A percentile compares a stretch with the other conserved stretches of the same genome.
Evolutionary conservation across 192 early-diverging fungal genomes (phyloP).

Genomic region (Coemansia sp.): DNA sequence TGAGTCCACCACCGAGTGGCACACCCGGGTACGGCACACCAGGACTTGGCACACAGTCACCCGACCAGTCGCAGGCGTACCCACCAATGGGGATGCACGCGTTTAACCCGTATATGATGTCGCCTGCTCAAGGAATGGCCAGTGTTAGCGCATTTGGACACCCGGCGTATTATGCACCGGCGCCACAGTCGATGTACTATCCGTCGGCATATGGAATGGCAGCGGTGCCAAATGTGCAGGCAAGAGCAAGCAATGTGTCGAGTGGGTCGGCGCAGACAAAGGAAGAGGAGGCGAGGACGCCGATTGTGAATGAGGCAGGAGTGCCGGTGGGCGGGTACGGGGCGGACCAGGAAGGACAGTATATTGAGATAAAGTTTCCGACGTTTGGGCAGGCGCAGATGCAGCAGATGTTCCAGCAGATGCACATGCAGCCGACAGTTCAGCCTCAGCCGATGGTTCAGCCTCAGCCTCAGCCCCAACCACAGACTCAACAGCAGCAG

Average conservation of each 20-base stretch:
- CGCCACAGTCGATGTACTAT: conserved; percentile 33
- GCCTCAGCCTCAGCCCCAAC: conserved; percentile 11
- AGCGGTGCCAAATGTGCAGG: conserved; percentile 9
- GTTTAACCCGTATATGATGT: conserved; percentile 33
- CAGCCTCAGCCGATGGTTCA: conserved; percentile 15
- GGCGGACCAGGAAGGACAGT: conserved; percentile 44
- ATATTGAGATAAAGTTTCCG: conserved; percentile 54
- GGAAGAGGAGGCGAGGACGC: conserved; percentile 16
- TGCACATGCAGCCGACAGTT: conserved; percentile 32
- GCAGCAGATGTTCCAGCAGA: conserved; percentile 54
- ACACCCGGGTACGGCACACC: no score
- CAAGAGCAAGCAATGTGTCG: conserved; percentile 26
- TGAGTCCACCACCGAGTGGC: conserved; percentile 40
- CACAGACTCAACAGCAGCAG: conserved; percentile 8
- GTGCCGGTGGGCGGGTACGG: conserved; percentile 43
- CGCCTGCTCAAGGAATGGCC: conserved; percentile 18
- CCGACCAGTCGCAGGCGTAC: conserved; percentile 28
- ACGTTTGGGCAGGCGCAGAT: conserved; percentile 49
- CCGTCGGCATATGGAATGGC: conserved; percentile 39
- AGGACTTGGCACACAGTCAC: conserved; percentile 10
- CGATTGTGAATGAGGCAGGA: conserved; percentile 32
- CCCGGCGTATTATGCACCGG: conserved; percentile 36
- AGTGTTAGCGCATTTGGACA: conserved; percentile 39
- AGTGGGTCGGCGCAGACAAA: background rate
- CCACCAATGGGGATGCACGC: conserved; percentile 31